Evolutionary conservation across 805 yeast species (phyloP).

Genomic region (Nakazawaea ishiwadae): DNA sequence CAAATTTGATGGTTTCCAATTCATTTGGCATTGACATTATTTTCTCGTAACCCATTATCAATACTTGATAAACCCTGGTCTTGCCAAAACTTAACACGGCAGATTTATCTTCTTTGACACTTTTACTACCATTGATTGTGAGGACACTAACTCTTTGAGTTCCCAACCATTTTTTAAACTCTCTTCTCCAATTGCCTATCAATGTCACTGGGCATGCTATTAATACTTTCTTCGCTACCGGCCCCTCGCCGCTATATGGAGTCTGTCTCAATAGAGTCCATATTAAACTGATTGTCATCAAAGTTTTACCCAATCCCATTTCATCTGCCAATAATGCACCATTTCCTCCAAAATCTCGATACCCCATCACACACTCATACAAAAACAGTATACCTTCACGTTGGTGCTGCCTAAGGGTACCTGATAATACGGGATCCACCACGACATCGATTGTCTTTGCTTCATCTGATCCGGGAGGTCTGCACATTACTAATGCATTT

Average conservation of each 20-base stretch:
- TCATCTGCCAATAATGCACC: slow-evolving; percentile 95
- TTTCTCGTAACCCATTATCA: slow-evolving; percentile 87
- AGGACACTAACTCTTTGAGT: slow-evolving; percentile 60
- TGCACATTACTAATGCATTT: slow-evolving; percentile 39
- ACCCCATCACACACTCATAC: slow-evolving; percentile 79
- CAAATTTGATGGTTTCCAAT: slow-evolving; percentile 44
- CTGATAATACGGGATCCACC: slow-evolving; percentile 54
- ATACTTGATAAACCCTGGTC: slow-evolving; percentile 72
- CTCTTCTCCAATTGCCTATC: slow-evolving; percentile 81
- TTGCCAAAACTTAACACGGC: slow-evolving; percentile 58
- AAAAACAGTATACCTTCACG: slow-evolving; percentile 77
- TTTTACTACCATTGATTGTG: slow-evolving; percentile 45
- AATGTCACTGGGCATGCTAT: slow-evolving; percentile 92
- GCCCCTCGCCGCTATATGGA: slow-evolving; percentile 35
- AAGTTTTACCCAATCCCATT: slow-evolving; percentile 93
- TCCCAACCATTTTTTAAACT: slow-evolving; percentile 87
- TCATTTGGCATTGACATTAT: slow-evolving; percentile 51
- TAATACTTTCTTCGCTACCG: slow-evolving; percentile 51
- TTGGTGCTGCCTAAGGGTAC: slow-evolving; percentile 76
- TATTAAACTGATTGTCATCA: slow-evolving; percentile 76
- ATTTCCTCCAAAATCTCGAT: slow-evolving; percentile 38
- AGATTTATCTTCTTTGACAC: slow-evolving; percentile 48
- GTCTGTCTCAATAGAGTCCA: slow-evolving; percentile 79
- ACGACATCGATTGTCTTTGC: slow-evolving; percentile 40
- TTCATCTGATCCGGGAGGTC: slow-evolving; percentile 11